A percentile compares a stretch with the other conserved stretches of the same genome.
Conservation (phyloP, 2,329 filamentous ascomycete genomes). For the Penicillium palitans region DNA sequence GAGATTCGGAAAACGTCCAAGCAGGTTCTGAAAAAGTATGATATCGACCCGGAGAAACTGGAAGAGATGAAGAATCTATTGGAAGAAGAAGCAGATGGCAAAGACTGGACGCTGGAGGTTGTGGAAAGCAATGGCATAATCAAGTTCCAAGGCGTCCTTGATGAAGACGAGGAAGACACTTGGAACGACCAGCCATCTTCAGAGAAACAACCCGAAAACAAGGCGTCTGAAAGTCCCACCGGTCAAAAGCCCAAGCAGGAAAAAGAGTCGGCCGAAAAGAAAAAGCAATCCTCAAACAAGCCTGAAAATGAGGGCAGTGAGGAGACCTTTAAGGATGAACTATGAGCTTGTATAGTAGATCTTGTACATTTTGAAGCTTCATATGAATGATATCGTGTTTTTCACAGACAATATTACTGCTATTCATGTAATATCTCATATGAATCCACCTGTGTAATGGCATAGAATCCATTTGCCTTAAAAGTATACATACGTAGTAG, state of each 20-base stretch:
- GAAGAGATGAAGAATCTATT: conserved; percentile 69
- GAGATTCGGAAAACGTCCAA: conserved; percentile 61
- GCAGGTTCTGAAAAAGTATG: conserved; percentile 67
- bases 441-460: too few relatives aligned
- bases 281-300: conserved; percentile 12
- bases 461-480: too few relatives aligned
- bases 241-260: conserved; percentile 26
- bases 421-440: neutral
- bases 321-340: conserved; percentile 43
- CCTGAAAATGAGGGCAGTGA: conserved; percentile 35
- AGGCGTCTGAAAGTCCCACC: conserved; percentile 21
- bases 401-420: too few relatives aligned
- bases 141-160: conserved; percentile 70
- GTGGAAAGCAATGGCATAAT: conserved; percentile 66
- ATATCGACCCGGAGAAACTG: conserved; percentile 66
- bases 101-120: conserved; percentile 78
- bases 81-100: conserved; percentile 66
- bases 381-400: neutral
- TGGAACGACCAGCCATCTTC: conserved; percentile 22
- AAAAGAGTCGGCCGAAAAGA: conserved; percentile 5
- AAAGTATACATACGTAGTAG: too few relatives aligned
- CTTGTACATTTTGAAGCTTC: conserved; percentile 7
- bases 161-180: conserved; percentile 56
- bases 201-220: conserved; percentile 11
- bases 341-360: conserved; percentile 28